phyloP scores from a whole-genome alignment of 345 rosid species.

The Hirschfeldia incana region DNA sequence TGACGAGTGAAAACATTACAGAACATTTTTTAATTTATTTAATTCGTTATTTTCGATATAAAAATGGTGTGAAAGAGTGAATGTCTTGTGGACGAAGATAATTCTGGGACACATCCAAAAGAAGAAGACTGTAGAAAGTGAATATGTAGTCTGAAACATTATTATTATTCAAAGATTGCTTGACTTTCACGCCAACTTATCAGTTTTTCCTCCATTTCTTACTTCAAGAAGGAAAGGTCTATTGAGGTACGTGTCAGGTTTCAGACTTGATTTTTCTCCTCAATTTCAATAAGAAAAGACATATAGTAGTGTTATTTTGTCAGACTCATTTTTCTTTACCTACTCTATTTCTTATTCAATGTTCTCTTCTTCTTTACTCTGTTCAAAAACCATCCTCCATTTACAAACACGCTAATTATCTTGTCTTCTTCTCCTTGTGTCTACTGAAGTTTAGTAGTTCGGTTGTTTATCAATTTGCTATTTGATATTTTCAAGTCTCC shows the following conservation, averaged over 20 bases:
- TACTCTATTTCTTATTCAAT: conserved; percentile 30
- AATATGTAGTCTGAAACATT: conserved; percentile 20
- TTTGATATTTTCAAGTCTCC: neutral
- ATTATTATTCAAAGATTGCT: conserved; percentile 31
- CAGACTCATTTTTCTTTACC: conserved; percentile 32
- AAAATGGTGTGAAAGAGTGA: conserved; percentile 23
- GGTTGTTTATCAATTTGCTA: neutral
- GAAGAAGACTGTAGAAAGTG: conserved; percentile 35
- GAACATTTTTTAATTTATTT: neutral
- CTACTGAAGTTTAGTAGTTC: conserved; percentile 3
- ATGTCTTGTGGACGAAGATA: conserved; percentile 28
- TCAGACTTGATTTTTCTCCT: conserved; percentile 38
- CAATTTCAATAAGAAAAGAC: neutral
- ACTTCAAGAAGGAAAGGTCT: conserved; percentile 42
- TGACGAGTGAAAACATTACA: conserved; percentile 7
- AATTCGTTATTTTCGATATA: neutral
- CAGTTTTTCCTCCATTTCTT: conserved; percentile 33
- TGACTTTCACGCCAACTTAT: conserved; percentile 40
- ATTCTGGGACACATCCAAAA: conserved; percentile 40
- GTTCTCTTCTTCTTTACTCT: neutral
- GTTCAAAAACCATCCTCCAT: conserved; percentile 7
- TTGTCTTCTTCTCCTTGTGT: conserved; percentile 30
- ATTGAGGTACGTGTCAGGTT: conserved; percentile 41
- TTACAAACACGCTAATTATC: conserved; percentile 2
- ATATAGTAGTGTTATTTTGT: conserved; percentile 1